These are phyloP conservation scores for Rutstroemia sp. DNA, from an alignment of 2,329 filamentous ascomycete genomes.

Conservation along the genomic window DNA sequence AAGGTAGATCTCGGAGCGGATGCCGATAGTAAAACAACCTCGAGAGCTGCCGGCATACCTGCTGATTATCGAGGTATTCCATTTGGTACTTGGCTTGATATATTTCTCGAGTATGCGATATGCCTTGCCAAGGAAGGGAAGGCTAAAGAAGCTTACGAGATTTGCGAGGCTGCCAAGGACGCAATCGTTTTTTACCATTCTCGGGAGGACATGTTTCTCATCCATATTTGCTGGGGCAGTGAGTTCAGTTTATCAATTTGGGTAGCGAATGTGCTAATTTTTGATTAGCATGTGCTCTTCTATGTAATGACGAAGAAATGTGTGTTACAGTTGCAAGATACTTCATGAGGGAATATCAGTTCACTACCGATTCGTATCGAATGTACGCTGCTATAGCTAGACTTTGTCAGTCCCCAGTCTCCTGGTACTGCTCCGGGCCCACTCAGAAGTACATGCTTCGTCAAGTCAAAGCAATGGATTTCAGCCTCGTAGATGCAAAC, in stretches of 20 bases:
- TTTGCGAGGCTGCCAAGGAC: slow-evolving; percentile 69
- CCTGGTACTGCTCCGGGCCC: slow-evolving; percentile 72
- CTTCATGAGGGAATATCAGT: slow-evolving; percentile 76
- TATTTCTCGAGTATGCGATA: slow-evolving; percentile 84
- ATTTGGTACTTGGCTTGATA: slow-evolving; percentile 79
- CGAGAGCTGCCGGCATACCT: slow-evolving; percentile 17
- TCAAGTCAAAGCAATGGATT: slow-evolving; percentile 86
- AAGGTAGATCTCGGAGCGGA: slow-evolving; percentile 22
- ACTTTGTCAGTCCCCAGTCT: slow-evolving; percentile 63
- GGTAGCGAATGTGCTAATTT: slow-evolving; percentile 7
- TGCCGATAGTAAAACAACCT: slow-evolving; percentile 11
- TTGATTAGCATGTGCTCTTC: slow-evolving; percentile 67
- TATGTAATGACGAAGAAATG: slow-evolving; percentile 70
- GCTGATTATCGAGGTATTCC: slow-evolving; percentile 63
- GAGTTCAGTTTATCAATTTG: slow-evolving; percentile 28
- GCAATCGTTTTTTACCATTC: slow-evolving; percentile 77
- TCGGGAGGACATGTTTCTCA: slow-evolving; percentile 58
- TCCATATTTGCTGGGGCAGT: slow-evolving; percentile 72
- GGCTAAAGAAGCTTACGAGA: slow-evolving; percentile 66
- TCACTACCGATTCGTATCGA: slow-evolving; percentile 74
- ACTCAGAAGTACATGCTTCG: slow-evolving; percentile 87
- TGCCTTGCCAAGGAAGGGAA: slow-evolving; percentile 62
- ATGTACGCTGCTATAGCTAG: slow-evolving; percentile 74
- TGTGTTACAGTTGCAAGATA: slow-evolving; percentile 68
- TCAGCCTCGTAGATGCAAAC: slow-evolving; percentile 47